Percentiles rank a stretch among this genome's conserved stretches.
These are phyloP conservation scores for Globisporangium perplexum DNA, from an alignment of 352 stramenopile genomes.

Conservation along the genomic window DNA sequence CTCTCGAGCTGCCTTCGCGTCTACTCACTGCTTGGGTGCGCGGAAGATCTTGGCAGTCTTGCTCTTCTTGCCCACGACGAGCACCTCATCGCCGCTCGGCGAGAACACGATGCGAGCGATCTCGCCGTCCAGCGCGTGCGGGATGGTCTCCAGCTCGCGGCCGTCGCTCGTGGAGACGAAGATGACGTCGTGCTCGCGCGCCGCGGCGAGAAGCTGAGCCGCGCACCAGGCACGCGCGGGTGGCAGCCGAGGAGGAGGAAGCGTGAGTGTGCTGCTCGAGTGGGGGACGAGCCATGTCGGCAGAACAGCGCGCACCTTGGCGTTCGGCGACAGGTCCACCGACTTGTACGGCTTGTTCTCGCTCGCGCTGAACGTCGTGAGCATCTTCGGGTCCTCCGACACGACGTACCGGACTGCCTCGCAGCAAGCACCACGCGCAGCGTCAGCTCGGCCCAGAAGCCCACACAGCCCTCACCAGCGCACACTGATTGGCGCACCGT, in stretches of 20 bases:
- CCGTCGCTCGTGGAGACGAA: conserved; percentile 52
- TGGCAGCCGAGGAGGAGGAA: too few species aligned
- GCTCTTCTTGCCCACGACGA: conserved; percentile 56
- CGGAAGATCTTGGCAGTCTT: conserved; percentile 76
- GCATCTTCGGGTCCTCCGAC: conserved; percentile 69
- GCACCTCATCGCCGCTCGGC: conserved; percentile 48
- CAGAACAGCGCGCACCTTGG: conserved; percentile 37
- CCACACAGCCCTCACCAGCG: too few species aligned
- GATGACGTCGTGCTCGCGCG: conserved; percentile 43
- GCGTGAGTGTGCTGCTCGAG: neutral
- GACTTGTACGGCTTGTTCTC: conserved; percentile 46
- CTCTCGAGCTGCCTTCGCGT: neutral
- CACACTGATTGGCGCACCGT: conserved; percentile 33
- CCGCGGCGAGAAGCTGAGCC: conserved; percentile 46
- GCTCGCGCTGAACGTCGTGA: conserved; percentile 57
- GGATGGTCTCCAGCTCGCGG: conserved; percentile 41
- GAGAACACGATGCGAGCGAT: conserved; percentile 66
- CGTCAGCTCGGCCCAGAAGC: neutral
- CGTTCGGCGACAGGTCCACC: conserved; percentile 57
- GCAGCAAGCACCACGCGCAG: neutral
- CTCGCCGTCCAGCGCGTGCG: conserved; percentile 51
- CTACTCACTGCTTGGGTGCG: conserved; percentile 23
- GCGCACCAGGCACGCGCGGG: too few species aligned
- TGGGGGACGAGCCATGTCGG: neutral
- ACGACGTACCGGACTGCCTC: conserved; percentile 66